Percentiles rank a stretch among this genome's conserved stretches.
Conservation (phyloP, 2,329 filamentous ascomycete species). For the Samsoniella hepiali region DNA sequence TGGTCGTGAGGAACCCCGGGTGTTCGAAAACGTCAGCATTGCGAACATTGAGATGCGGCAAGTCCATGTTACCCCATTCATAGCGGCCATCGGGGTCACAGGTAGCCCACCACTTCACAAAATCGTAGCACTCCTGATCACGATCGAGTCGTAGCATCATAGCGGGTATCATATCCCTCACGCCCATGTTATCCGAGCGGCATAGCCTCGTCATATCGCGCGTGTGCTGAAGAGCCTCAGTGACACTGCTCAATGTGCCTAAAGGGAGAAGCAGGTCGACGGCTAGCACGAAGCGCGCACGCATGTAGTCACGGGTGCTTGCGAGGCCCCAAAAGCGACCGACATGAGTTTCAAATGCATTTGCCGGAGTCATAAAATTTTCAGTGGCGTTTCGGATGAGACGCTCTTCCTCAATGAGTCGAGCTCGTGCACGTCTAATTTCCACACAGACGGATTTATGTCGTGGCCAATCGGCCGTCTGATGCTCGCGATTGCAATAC, state of each 20-base stretch:
- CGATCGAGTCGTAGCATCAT: constrained; percentile 43
- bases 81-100: constrained; percentile 19
- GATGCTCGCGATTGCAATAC: constrained; percentile 47
- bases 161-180: constrained; percentile 39
- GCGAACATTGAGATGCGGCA: constrained; percentile 33
- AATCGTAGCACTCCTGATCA: constrained; percentile 51
- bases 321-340: constrained; percentile 43
- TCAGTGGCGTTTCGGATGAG: constrained; percentile 32
- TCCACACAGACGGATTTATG: constrained; percentile 41
- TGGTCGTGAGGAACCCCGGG: background rate
- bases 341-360: constrained; percentile 37
- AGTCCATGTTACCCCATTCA: constrained; percentile 23
- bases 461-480: constrained; percentile 32
- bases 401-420: constrained; percentile 35
- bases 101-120: constrained; percentile 35
- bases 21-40: constrained; percentile 41
- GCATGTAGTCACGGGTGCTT: constrained; percentile 45
- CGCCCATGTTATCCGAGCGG: constrained; percentile 43
- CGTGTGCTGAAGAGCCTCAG: constrained; percentile 37
- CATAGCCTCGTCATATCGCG: constrained; percentile 44
- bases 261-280: constrained; percentile 30
- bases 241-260: constrained; percentile 33
- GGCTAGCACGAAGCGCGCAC: constrained; percentile 28
- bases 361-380: constrained; percentile 28
- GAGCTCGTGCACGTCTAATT: constrained; percentile 31